Base-by-base conservation (phyloP, 768 basidiomycete species). In the Rhizopogon salebrosus region DNA sequence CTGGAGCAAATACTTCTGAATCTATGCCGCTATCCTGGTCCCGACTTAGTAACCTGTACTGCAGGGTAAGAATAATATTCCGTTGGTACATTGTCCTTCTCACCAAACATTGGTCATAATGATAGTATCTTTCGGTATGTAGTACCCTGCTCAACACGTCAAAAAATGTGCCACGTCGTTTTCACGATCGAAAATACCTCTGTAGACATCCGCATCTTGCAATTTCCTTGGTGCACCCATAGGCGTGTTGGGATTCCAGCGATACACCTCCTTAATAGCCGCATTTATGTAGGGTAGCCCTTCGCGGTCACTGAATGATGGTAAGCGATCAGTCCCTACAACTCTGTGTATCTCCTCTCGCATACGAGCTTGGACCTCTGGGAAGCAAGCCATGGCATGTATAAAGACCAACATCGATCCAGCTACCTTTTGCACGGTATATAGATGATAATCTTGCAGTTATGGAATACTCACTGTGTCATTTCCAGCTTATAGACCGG, bases 301-400 rank as follows among this genome's bases (percentile, higher is more conserved):
- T 23, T 72, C 69, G 38, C 77, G 53, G 50, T 63, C 75, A 16
- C 2, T 20, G 48, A 74, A 68, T 20, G 57, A 54, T 10, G 79
- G 80, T 22, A 81, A 65, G 34, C 79, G 73, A 36, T 69, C 54
- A 14, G 23, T 51, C 9, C 61, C 77, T 52, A 75, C 62, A 5
- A 80, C 74, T 35, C 51, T 55, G 59, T 82, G 78, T 43, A 83
- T 68, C 61, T 83, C 79, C 29, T 46, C 45, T 9, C 45, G 45
- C 31, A 46, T 46, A 20, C 41, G 35, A 13, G 23, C 23, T 18
- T 50, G 49, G 13, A 50, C 41, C 24, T 50, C 41, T 16, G 49
- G 49, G 41, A 26, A 50, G 18, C 35, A 50, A 9, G 41, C 49
- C 49, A 50, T 54, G 13, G 49, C 49, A 34, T 52, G 37, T 13